Conservation (phyloP, 805 yeast genomes). For the Zygoascus ofunaensis region DNA sequence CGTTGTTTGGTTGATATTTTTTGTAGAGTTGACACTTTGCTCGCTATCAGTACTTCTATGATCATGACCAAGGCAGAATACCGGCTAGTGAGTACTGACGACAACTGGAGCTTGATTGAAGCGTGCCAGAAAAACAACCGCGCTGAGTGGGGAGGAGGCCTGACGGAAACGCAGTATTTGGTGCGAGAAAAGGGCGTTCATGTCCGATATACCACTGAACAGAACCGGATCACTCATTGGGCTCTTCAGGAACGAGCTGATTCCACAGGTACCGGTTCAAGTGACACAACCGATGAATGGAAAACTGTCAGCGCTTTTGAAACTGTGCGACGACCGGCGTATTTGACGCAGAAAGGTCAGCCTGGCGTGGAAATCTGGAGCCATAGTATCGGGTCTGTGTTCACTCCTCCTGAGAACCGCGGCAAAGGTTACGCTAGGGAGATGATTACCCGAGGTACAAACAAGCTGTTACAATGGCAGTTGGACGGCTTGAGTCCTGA, state of each 20-base stretch:
- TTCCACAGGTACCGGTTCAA: too few species aligned
- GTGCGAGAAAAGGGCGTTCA: constrained; percentile 20
- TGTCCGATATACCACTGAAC: constrained; percentile 9
- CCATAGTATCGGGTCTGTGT: constrained; percentile 48
- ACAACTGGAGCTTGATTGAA: constrained; percentile 10
- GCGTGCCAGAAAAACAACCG: constrained; percentile 15
- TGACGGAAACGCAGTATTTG: constrained; percentile 21
- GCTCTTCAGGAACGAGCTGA: constrained; percentile 20
- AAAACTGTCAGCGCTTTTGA: constrained; percentile 38
- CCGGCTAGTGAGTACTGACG: constrained; percentile 5
- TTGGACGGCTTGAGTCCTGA: constrained; percentile 7
- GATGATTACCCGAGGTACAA: constrained; percentile 33
- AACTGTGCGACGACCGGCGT: constrained; percentile 30
- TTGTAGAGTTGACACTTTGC: too few species aligned
- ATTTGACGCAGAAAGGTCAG: constrained; percentile 17
- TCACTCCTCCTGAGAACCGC: constrained; percentile 40
- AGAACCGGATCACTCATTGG: constrained; percentile 21
- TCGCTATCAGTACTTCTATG: too few species aligned
- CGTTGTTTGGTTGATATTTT: too few species aligned
- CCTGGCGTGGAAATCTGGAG: constrained; percentile 15
- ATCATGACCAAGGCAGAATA: not conserved
- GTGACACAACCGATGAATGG: too few species aligned
- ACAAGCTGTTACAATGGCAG: constrained; percentile 20
- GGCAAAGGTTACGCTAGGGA: constrained; percentile 46
- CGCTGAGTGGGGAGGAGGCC: constrained; percentile 22